Percentiles rank a stretch among this genome's conserved stretches.
Evolutionary conservation across 371 early-diverging fungal genomes (phyloP).

Genomic region (Encephalitozoon romaleae): DNA sequence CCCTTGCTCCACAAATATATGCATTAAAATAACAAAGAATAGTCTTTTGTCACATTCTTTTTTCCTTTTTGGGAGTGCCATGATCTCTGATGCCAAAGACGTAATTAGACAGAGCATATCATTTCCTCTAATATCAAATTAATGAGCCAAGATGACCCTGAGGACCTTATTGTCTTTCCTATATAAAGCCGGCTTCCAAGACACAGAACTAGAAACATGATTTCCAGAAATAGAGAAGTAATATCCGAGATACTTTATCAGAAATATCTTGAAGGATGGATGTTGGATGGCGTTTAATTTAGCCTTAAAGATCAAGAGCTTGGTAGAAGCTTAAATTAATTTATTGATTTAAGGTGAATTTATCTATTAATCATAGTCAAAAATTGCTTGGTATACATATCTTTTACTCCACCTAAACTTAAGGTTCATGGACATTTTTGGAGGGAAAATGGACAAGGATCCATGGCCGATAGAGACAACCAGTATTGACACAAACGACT

Average conservation of each 20-base stretch:
- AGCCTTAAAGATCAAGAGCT: not conserved
- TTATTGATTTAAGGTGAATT: slow-evolving; percentile 1
- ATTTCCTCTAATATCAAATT: not conserved
- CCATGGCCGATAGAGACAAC: not conserved
- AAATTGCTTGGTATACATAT: not conserved
- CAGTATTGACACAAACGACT: not conserved
- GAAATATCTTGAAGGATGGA: not conserved
- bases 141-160: not conserved
- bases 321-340: not conserved
- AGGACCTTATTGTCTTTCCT: not conserved
- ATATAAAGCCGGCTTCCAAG: not conserved
- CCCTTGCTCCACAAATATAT: not conserved
- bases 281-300: not conserved
- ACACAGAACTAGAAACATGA: not conserved
- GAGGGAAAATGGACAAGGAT: not conserved
- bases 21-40: not conserved
- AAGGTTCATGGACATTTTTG: slow-evolving; percentile 3
- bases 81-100: not conserved
- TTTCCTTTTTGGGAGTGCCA: not conserved
- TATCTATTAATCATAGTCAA: slow-evolving; percentile 6
- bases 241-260: not conserved
- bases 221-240: not conserved
- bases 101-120: not conserved
- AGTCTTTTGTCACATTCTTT: not conserved
- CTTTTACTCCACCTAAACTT: not conserved